Base-by-base conservation (phyloP, 2,329 filamentous ascomycete genomes). In the Zasmidium citrigriseum region DNA sequence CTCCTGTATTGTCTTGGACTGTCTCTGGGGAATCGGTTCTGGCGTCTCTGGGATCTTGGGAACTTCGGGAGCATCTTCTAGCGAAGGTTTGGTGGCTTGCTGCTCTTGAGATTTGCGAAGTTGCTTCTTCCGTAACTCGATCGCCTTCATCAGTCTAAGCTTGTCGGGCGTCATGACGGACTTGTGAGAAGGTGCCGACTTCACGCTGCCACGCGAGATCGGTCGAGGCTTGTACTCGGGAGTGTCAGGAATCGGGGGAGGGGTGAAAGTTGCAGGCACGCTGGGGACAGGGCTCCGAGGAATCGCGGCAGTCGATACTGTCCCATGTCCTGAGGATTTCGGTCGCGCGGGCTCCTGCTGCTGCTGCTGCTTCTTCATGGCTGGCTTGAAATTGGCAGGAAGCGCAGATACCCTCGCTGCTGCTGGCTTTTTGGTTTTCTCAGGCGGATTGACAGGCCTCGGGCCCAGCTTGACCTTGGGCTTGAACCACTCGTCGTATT, bases 381-480 rank as follows among this genome's bases (percentile, higher is more conserved):
- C 54, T 24, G 64, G 61, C 49, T 64, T 62, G 56, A 68, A 63
- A 46, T 54, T 65, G 47, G 67, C 62, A 54, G 70, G 70, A 46
- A 73, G 45, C 24, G 67, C 61, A 45, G 69, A 61, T 44, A 70
- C 90, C 82, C 85, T 82, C 63, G 69, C 62, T 76, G 69, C 57
- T 81, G 64, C 80, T 76, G 44, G 83, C 78, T 61, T 91, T 88
- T 45, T 87, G 72, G 61, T 55, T 55, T 59, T 66, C 5, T 70
- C 68, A n/a, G 60, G 54, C 20, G 60, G 38, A 38, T 62, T 60
- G 2, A 91, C 93, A 23, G 92, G 92, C 47, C 93, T 85, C 10
- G 95, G 93, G 1, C 88, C 95, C 46, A 96, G 84, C 75, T 96
- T 97, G 56, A 96, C 87, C 73, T 96, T 97, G 46, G 88, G 89